phyloP scores from a whole-genome alignment of 2,329 filamentous ascomycete genomes.

The Penicillium sp. region DNA sequence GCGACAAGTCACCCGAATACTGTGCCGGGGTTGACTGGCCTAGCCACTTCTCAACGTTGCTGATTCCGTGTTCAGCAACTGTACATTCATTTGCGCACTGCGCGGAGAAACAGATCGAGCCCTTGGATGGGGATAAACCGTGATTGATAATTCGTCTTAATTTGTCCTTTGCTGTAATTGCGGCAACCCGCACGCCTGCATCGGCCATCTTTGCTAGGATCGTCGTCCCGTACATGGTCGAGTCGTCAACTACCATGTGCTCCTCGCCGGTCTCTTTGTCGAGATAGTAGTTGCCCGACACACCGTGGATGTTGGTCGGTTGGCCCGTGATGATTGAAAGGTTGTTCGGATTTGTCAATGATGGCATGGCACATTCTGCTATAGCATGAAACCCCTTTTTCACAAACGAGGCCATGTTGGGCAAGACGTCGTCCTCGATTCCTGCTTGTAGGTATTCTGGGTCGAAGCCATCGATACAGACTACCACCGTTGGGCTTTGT shows the following conservation, averaged over 20 bases:
- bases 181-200: constrained; percentile 45
- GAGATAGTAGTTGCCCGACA: constrained; percentile 50
- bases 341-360: constrained; percentile 52
- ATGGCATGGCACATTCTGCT: constrained; percentile 47
- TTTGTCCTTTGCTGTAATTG: constrained; percentile 52
- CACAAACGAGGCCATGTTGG: constrained; percentile 36
- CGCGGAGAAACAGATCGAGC: constrained; percentile 45
- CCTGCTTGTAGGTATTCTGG: constrained; percentile 45
- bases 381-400: constrained; percentile 44
- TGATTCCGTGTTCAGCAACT: constrained; percentile 38
- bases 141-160: constrained; percentile 45
- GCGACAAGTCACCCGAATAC: constrained; percentile 48
- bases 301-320: constrained; percentile 44
- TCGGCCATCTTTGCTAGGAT: constrained; percentile 45
- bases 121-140: constrained; percentile 27
- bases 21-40: constrained; percentile 40
- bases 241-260: constrained; percentile 46
- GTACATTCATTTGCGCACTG: constrained; percentile 35
- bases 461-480: constrained; percentile 51
- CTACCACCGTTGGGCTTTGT: constrained; percentile 40
- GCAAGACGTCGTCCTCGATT: constrained; percentile 38
- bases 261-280: constrained; percentile 45
- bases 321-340: constrained; percentile 50
- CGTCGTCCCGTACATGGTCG: constrained; percentile 43
- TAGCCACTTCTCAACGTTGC: constrained; percentile 41